phyloP scores from a whole-genome alignment of 2,329 filamentous ascomycete genomes.

The Hymenoscyphus linearis region DNA sequence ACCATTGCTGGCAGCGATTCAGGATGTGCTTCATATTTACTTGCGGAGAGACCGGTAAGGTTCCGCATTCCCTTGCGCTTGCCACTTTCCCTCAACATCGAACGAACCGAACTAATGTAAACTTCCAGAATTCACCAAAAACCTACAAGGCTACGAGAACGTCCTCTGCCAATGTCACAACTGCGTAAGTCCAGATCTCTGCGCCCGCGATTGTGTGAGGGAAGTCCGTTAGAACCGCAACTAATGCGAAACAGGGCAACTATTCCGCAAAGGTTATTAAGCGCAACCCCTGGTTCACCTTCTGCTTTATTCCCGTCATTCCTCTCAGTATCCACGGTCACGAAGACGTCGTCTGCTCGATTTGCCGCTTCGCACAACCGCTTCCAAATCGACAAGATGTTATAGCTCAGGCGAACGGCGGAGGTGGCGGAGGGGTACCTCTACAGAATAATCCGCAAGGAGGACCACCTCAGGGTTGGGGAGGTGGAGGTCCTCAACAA shows the following conservation, averaged over 20 bases:
- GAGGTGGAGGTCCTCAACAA: conserved; percentile 16
- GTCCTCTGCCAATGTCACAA: conserved; percentile 59
- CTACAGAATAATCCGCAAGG: conserved; percentile 23
- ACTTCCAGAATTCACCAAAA: conserved; percentile 29
- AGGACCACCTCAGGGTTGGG: conserved; percentile 24
- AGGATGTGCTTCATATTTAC: conserved; percentile 32
- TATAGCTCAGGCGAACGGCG: conserved; percentile 23
- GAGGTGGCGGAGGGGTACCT: conserved; percentile 22
- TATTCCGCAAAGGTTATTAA: conserved; percentile 56
- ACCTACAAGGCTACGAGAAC: conserved; percentile 51
- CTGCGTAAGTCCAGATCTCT: conserved; percentile 37
- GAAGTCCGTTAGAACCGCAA: neutral
- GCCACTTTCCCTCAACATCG: conserved; percentile 1
- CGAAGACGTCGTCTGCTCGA: conserved; percentile 65
- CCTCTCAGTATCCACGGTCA: conserved; percentile 64
- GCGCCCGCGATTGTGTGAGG: neutral
- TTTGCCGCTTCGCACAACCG: conserved; percentile 72
- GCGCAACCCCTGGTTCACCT: conserved; percentile 69
- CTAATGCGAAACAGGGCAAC: conserved; percentile 42
- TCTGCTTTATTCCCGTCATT: conserved; percentile 71
- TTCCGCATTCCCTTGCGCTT: conserved; percentile 1
- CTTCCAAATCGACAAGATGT: conserved; percentile 40
- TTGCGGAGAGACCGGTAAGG: conserved; percentile 32
- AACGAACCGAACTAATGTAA: conserved; percentile 14
- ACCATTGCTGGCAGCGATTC: neutral